Base-by-base conservation (phyloP, 352 stramenopile genomes). In the Pythium utonaiense region DNA sequence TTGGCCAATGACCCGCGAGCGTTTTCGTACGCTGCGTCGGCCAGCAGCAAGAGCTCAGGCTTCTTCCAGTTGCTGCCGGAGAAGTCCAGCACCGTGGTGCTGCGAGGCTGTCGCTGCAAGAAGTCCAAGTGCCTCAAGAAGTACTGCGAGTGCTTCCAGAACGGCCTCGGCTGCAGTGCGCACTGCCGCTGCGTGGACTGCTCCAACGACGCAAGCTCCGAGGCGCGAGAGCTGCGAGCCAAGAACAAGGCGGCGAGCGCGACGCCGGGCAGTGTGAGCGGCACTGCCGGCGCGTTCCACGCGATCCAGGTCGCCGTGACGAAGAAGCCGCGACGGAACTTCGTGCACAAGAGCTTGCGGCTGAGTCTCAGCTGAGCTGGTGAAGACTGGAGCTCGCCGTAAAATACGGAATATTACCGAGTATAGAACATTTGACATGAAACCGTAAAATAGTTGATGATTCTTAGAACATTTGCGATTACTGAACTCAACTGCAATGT, bases 91-190 rank as follows among this genome's bases (percentile, higher is more conserved):
- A 77, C 82, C 21, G 77, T 89, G 27, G 79, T 89, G 61, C 73
- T 88, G 54, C 78, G 82, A 3, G 91, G 94, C 13, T 99, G 97
- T 64, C 91, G 91, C 62, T 99, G 97, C 80, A 98, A 98, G 62
- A 98, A 98, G 66, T 98, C 89, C 55, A 91, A 90, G 60, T 99
- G 96, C 83, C 74, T 98, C 22, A 99, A 99, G 71, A 99, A 99
- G 62, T 95, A 99, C 76, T 99, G 96, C 76, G 95, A 98, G 71
- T 99, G 97, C 75, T 99, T 98, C 73, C 83, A 98, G 73, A 97
- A 93, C 70, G 84, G 64, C 60, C 89, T 89, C 50, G 82, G 69
- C 74, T 98, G 97, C 67, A 94, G 91, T 7, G 73, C 77, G 21
- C 82, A 93, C 60, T 99, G 96, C 71, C 97, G 97, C 64, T 99